Percentiles rank a stretch among this genome's conserved stretches.
Evolutionary conservation across 139 green algal genomes (phyloP).

Genomic region (Klebsormidium nitens): DNA sequence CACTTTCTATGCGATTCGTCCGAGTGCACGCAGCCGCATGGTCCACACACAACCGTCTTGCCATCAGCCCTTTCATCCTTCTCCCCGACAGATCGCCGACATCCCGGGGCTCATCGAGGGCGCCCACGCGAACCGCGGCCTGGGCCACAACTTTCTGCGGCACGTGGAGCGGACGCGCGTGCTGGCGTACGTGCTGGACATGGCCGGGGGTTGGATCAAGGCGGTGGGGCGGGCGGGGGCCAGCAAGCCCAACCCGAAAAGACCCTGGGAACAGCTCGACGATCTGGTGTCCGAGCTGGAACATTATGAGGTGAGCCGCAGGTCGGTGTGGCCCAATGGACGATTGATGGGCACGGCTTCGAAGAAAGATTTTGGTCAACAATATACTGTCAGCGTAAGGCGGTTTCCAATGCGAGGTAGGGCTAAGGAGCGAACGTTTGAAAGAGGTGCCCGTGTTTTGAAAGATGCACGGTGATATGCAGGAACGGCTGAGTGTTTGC

Average conservation of each 20-base stretch:
- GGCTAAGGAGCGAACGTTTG: no score
- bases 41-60: not conserved
- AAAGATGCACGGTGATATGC: no score
- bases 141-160: slow-evolving; percentile 40
- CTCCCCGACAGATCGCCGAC: slow-evolving; percentile 50
- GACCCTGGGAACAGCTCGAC: slow-evolving; percentile 23
- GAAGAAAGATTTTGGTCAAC: no score
- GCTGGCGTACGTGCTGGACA: slow-evolving; percentile 42
- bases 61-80: not conserved
- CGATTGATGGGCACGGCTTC: not conserved
- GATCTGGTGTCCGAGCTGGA: slow-evolving; percentile 33
- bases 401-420: no score
- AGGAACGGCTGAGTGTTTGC: no score
- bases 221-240: not conserved
- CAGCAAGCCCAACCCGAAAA: not conserved
- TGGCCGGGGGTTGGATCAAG: not conserved
- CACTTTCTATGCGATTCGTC: no score
- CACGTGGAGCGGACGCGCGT: slow-evolving; percentile 41
- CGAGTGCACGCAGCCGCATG: no score
- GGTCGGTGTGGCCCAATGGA: not conserved
- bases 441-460: no score
- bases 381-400: no score
- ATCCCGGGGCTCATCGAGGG: slow-evolving; percentile 93
- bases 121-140: slow-evolving; percentile 31
- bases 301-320: slow-evolving; percentile 12